A percentile compares a stretch with the other conserved stretches of the same genome.
Evolutionary conservation across 2,329 filamentous ascomycete genomes (phyloP).

Genomic region (Colletotrichum higginsianum): DNA sequence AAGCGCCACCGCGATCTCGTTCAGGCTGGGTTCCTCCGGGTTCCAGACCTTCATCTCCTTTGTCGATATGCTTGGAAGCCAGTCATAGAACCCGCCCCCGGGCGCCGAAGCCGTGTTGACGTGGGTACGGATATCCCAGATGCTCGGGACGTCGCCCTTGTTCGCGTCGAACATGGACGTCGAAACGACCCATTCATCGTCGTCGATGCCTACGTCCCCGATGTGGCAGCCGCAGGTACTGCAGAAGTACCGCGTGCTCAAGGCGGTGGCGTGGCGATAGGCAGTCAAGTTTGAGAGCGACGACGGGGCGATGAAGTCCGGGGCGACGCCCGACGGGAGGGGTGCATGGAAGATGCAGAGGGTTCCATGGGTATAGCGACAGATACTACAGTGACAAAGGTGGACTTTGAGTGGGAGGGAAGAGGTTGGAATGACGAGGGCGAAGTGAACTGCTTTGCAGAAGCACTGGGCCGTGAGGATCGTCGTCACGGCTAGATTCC

Average conservation of each 20-base stretch:
- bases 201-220: slow-evolving; percentile 52
- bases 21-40: slow-evolving; percentile 49
- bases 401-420: slow-evolving; percentile 58
- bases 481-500: slow-evolving; percentile 43
- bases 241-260: slow-evolving; percentile 60
- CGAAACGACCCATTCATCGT: slow-evolving; percentile 56
- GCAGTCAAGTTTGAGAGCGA: slow-evolving; percentile 53
- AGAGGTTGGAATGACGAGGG: slow-evolving; percentile 55
- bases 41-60: slow-evolving; percentile 54
- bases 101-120: slow-evolving; percentile 54
- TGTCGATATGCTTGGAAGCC: slow-evolving; percentile 52
- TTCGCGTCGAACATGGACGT: slow-evolving; percentile 55
- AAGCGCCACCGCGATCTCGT: slow-evolving; percentile 46
- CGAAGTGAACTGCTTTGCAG: slow-evolving; percentile 61
- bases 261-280: slow-evolving; percentile 51
- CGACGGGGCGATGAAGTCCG: slow-evolving; percentile 58
- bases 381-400: slow-evolving; percentile 63
- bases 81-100: slow-evolving; percentile 55
- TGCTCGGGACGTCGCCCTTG: slow-evolving; percentile 51
- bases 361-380: slow-evolving; percentile 59
- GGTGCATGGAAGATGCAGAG: slow-evolving; percentile 59
- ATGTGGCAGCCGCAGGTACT: slow-evolving; percentile 62
- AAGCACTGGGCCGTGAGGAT: slow-evolving; percentile 61
- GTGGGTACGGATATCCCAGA: slow-evolving; percentile 55
- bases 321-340: slow-evolving; percentile 53